Evolutionary conservation across 2,329 filamentous ascomycete species (phyloP).

Genomic region (Aspergillus pseudotamarii): DNA sequence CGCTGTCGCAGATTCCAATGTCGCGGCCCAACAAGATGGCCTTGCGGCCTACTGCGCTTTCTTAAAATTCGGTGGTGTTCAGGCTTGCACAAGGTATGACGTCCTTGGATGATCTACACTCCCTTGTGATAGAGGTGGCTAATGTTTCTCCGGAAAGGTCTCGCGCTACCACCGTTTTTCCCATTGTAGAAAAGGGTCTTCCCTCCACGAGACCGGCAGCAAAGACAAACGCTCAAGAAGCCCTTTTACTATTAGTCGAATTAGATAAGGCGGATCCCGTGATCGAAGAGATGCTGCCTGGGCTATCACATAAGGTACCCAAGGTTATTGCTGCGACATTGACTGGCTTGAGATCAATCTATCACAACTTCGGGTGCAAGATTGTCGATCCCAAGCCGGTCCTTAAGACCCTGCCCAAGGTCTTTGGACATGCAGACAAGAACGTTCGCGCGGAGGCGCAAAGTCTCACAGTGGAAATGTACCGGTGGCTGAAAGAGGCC

Average conservation of each 20-base stretch:
- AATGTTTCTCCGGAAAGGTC: slow-evolving; percentile 56
- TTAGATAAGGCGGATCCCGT: slow-evolving; percentile 82
- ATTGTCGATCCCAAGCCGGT: slow-evolving; percentile 90
- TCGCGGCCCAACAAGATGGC: slow-evolving; percentile 93
- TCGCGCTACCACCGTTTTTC: slow-evolving; percentile 70
- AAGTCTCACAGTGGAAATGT: slow-evolving; percentile 88
- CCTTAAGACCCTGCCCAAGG: slow-evolving; percentile 83
- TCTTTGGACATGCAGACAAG: slow-evolving; percentile 95
- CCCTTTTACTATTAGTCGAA: slow-evolving; percentile 85
- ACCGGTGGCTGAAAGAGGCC: slow-evolving; percentile 93
- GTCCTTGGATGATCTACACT: background rate
- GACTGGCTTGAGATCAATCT: slow-evolving; percentile 77
- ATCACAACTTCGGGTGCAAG: slow-evolving; percentile 94
- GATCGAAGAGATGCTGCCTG: slow-evolving; percentile 85
- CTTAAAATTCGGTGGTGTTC: slow-evolving; percentile 82
- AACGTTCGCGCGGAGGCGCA: slow-evolving; percentile 95
- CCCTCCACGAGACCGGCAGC: slow-evolving; percentile 84
- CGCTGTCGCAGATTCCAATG: slow-evolving; percentile 91
- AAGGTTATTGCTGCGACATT: slow-evolving; percentile 81
- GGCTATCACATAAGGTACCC: slow-evolving; percentile 83
- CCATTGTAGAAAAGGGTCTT: slow-evolving; percentile 89
- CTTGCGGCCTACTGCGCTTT: slow-evolving; percentile 87
- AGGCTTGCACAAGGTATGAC: slow-evolving; percentile 69
- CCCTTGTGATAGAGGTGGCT: background rate
- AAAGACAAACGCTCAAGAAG: slow-evolving; percentile 84